Percentiles rank a stretch among this genome's conserved stretches.
These are phyloP conservation scores for Microsporum audouinii DNA, from an alignment of 2,329 filamentous ascomycete genomes.

Conservation along the genomic window DNA sequence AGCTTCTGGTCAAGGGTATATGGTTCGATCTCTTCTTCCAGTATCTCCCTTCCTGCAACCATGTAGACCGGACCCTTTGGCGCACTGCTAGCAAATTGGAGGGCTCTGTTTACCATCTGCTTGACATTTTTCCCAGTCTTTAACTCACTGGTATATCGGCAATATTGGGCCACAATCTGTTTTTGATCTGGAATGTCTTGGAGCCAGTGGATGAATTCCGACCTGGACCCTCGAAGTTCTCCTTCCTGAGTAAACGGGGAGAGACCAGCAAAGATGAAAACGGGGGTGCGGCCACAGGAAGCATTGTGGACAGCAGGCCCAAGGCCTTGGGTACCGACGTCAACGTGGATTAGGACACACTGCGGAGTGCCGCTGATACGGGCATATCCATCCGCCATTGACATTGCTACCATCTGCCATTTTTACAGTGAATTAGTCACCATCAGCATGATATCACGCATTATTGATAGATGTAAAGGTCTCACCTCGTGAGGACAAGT, in stretches of 20 bases:
- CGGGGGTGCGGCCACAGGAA: conserved; percentile 59
- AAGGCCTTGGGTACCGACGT: conserved; percentile 69
- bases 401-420: conserved; percentile 70
- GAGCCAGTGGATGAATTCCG: conserved; percentile 79
- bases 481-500: conserved; percentile 68
- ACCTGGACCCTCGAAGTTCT: conserved; percentile 63
- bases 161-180: conserved; percentile 72
- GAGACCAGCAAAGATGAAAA: conserved; percentile 67
- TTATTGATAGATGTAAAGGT: neutral
- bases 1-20: conserved; percentile 56
- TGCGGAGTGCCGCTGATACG: conserved; percentile 60
- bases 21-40: conserved; percentile 72
- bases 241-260: conserved; percentile 68
- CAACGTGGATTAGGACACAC: conserved; percentile 68
- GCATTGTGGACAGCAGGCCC: conserved; percentile 71
- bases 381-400: conserved; percentile 73
- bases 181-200: conserved; percentile 76
- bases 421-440: conserved; percentile 4
- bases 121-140: conserved; percentile 77
- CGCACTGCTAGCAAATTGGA: conserved; percentile 68
- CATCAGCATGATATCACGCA: no score
- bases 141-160: conserved; percentile 70
- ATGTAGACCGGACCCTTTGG: conserved; percentile 74
- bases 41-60: conserved; percentile 64
- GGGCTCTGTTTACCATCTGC: conserved; percentile 74